Base-by-base conservation (phyloP, 768 basidiomycete species). In the Auricularia cornea region DNA sequence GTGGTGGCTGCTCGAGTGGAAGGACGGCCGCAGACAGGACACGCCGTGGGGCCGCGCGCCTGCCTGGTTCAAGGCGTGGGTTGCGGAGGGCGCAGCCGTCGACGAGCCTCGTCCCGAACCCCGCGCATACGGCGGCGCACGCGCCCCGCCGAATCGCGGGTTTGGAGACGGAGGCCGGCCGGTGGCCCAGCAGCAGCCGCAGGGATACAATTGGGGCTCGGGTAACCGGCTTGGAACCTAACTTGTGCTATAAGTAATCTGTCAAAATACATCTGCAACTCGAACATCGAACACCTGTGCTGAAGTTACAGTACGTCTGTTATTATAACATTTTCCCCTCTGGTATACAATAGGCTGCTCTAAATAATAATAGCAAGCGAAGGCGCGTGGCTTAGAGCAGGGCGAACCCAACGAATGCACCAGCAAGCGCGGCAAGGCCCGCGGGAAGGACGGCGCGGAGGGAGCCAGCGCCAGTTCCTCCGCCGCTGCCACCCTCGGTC, bases 1-100 rank as follows among this genome's bases (percentile, higher is more conserved):
- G 10, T 94, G 90, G 89, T 92, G 87, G 85, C 67, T 72, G 59
- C 60, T 72, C 32, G 66, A 64, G 48, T 68, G 68, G 68, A 44
- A 51, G 35, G 68, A 64, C 18, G 59, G 40, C 32, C 38, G 33
- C 29, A 29, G 65, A 41, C 38, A 59, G 57, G 29, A 41, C 30
- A 23, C 26, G 6, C 57, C 28, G 29, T 60, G 26, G 18, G 52
- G 33, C 10, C 62, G 59, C 26, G 59, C 41, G 12, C 57, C 51
- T n/a, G 10, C 30, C 14, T 54, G 35, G 41, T 20, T 31, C 18
- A 56, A 33, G 26, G 26, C n/a, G 10, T 61, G 31, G 23, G 29
- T 60, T 44, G 57, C 32, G 44, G 48, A 59, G 26, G 32, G 41
- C 41, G 31, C 28, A 48, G 30, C 18, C 6, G 35, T 14, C 20